Evolutionary conservation across 129 eudicot species (phyloP), one percentile per base, ranked within the genome.

Genomic region (Centella asiatica): DNA sequence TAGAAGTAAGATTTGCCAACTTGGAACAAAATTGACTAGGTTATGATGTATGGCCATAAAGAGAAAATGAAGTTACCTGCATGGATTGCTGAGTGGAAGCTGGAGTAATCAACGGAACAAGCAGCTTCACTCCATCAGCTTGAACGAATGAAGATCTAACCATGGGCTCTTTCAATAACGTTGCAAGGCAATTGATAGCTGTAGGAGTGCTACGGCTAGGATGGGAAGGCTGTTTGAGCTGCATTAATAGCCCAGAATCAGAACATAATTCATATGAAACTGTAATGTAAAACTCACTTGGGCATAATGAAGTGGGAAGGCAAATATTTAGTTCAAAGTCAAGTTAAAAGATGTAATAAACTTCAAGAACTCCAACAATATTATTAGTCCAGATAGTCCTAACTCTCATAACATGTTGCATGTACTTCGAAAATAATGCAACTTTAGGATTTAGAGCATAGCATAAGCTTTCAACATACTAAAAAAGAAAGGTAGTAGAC

Each of bases 71-170:
- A 13, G 22, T 62, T 68, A 87, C 99, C 88, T 92, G 99, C 66
- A 84, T 82, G 53, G 99, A 87, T 72, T 92, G 99, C 68, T 92
- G 99, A 82, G 89, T 87, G 66, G 98, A 84, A 64, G 94, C 99
- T 60, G 99, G 96, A 70, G 87, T 51, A 74, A 92, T 92, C 28
- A 92, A 71, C 58, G 96, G 96, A 45, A 87, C 83, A 52, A 92
- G 95, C 65, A 92, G 81, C 76, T 87, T 87, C 11, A 92, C 95
- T 5, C 99, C 99, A 74, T 92, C 96, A 40, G 82, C 88, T 80
- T 87, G 84, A 80, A 92, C 96, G 82, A 92, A 87, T 47, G 83
- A 81, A 54, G 95, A 84, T 71, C 99, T 78, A 18, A 84, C 86
- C 40, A 80, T 57, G 61, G 96, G 87, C 62, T 92, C 99, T 73